Conservation (phyloP, 78 protist species). For the Emiliania huxleyi region DNA sequence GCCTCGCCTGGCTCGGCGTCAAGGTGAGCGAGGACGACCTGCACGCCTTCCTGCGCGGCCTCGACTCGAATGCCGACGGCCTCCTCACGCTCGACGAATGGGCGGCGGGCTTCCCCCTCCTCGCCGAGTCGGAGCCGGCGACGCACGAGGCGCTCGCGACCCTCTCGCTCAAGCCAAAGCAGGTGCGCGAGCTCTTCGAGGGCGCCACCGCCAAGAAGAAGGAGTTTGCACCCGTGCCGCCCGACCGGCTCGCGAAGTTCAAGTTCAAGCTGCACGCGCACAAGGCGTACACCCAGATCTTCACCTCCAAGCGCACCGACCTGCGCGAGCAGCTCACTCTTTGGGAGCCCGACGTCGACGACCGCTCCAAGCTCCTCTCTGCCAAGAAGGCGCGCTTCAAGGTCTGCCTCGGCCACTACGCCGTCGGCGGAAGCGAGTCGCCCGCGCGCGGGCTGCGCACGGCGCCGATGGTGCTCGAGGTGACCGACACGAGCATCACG, state of each 20-base stretch:
- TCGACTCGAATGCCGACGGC: not conserved
- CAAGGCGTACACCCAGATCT: not conserved
- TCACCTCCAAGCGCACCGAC: not conserved
- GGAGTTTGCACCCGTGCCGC: not conserved
- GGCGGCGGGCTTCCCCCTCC: not conserved
- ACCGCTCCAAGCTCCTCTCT: not conserved
- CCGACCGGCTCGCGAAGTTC: not conserved
- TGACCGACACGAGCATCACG: not conserved
- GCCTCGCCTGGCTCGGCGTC: not conserved
- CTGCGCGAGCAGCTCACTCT: not conserved
- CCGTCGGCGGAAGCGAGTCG: not conserved
- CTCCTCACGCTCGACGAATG: not conserved
- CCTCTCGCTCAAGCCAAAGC: not conserved
- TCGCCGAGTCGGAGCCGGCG: not conserved
- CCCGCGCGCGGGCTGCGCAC: not conserved
- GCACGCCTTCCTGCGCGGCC: not conserved
- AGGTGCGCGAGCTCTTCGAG: not conserved
- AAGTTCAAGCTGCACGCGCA: slow-evolving; percentile 1
- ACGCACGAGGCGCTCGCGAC: not conserved
- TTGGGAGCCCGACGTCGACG: slow-evolving; percentile 12
- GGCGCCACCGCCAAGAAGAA: not conserved
- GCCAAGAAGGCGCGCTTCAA: not conserved
- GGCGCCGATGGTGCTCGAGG: not conserved
- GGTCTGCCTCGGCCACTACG: not conserved
- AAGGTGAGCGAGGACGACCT: not conserved